Base-by-base conservation (phyloP, 2,329 filamentous ascomycete genomes). In the Aspergillus vadensis region DNA sequence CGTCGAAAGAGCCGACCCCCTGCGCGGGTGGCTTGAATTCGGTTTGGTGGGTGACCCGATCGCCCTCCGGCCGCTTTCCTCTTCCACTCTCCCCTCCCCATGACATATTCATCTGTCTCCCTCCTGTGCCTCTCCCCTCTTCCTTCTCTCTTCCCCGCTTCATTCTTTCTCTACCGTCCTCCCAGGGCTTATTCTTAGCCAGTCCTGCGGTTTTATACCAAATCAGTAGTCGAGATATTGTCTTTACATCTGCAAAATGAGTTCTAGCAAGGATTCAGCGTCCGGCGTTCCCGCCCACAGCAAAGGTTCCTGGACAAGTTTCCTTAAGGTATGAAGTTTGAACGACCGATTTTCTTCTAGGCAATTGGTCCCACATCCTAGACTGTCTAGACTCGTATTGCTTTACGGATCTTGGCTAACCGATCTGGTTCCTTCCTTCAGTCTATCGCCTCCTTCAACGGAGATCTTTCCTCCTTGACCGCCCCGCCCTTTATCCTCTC, bases 401-500 rank as follows among this genome's bases (percentile, higher is more conserved):
- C 25, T 50, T 25, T n/a, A 32, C 9, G 14, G 47, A 17, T 1
- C 9, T 30, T 17, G 25, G 25, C 47, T 65, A 47, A 64, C 44
- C 50, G 41, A 49, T 44, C 15, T n/a, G 10, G 58, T 57, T n/a
- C 55, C 52, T 57, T 23, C 38, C 52, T 47, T 15, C 54, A 82
- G 72, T 92, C 90, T 51, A 90, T 93, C 72, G 88, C 89, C 56
- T 91, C 88, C 4, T 94, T 93, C 81, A 91, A 90, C 72, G 91
- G 91, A 70, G 91, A 94, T 76, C 84, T 93, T 60, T 89, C 90
- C 36, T 91, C 89, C 62, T 80, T 94, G 70, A 93, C 91, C 38
- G 91, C 91, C 41, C 91, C 91, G 57, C 91, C 91, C 17, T 94
- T 93, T 71, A 92, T 94, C 68, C 86, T 94, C 57, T 91, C 90